These are phyloP conservation scores for Tylopilus microsporus DNA, from an alignment of 1,284 basidiomycete genomes.

Conservation along the genomic window DNA sequence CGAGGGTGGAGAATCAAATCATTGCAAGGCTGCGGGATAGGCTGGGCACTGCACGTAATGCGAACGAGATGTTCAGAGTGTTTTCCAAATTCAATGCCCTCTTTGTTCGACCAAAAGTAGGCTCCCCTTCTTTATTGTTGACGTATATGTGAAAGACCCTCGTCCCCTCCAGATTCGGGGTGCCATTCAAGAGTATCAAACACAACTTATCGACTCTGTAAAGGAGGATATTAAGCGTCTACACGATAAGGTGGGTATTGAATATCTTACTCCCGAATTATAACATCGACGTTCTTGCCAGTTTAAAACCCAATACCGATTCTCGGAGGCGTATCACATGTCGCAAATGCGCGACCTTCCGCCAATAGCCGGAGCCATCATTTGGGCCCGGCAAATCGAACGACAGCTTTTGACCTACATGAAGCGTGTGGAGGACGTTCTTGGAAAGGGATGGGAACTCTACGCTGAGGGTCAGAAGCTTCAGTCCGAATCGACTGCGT, in stretches of 20 bases:
- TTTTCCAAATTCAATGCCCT: conserved; percentile 98
- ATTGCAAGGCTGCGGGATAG: conserved; percentile 89
- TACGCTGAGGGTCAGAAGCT: conserved; percentile 99
- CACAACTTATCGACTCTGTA: conserved; percentile 94
- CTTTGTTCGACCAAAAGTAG: conserved; percentile 95
- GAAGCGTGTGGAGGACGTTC: conserved; percentile 99
- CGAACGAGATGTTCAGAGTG: conserved; percentile 99
- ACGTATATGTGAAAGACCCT: not conserved
- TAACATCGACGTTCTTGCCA: conserved; percentile 27
- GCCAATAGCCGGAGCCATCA: conserved; percentile 94
- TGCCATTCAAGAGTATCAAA: conserved; percentile 98
- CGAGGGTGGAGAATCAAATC: conserved; percentile 97
- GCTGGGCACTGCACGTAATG: conserved; percentile 92
- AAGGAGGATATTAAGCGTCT: conserved; percentile 96
- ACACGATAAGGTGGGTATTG: conserved; percentile 75
- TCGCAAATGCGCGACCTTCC: conserved; percentile 96
- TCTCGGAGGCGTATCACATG: conserved; percentile 96
- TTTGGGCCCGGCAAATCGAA: conserved; percentile 98
- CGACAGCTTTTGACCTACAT: conserved; percentile 94
- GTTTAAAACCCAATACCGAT: conserved; percentile 93
- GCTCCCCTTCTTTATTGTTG: conserved; percentile 12
- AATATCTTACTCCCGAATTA: not conserved
- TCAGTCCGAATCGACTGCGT: conserved; percentile 85
- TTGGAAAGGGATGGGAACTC: conserved; percentile 97
- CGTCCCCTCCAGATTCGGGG: conserved; percentile 71